These are phyloP conservation scores for Aegilops umbellulata DNA, from an alignment of 176 grass and related monocot genomes.

Conservation along the genomic window DNA sequence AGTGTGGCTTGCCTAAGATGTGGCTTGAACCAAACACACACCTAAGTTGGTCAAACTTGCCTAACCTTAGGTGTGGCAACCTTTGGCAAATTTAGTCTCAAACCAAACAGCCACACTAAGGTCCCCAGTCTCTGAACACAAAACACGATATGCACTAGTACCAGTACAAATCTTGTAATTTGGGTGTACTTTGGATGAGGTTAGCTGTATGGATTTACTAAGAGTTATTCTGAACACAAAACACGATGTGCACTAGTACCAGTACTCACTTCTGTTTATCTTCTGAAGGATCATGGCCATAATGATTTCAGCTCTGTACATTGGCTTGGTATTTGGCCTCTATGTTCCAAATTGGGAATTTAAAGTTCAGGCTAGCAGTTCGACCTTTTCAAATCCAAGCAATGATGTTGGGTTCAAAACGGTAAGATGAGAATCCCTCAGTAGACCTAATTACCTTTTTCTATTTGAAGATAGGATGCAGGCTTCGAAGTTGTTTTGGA, in stretches of 20 bases:
- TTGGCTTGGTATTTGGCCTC: slow-evolving; percentile 69
- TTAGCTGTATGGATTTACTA: background rate
- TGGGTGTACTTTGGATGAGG: background rate
- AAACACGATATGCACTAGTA: too few relatives aligned
- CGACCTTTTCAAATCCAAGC: slow-evolving; percentile 34
- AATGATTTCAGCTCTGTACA: slow-evolving; percentile 61
- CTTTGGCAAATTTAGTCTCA: too few relatives aligned
- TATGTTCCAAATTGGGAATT: slow-evolving; percentile 90
- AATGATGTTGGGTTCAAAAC: slow-evolving; percentile 38
- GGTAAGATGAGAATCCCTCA: slow-evolving; percentile 36
- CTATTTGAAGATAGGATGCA: background rate
- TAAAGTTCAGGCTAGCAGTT: slow-evolving; percentile 60
- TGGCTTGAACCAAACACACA: too few relatives aligned
- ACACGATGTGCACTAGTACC: background rate
- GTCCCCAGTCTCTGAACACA: too few relatives aligned
- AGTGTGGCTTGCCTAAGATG: too few relatives aligned
- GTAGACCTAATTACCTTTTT: slow-evolving; percentile 8
- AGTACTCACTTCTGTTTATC: slow-evolving; percentile 31
- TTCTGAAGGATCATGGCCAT: slow-evolving; percentile 67
- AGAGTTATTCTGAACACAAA: slow-evolving; percentile 8
- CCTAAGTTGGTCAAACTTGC: too few relatives aligned
- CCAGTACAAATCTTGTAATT: background rate
- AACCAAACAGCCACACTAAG: too few relatives aligned
- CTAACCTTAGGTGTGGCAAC: too few relatives aligned
- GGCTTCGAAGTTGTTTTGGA: background rate